phyloP scores from a whole-genome alignment of 768 basidiomycete genomes.

The Russula griseocarnosa region DNA sequence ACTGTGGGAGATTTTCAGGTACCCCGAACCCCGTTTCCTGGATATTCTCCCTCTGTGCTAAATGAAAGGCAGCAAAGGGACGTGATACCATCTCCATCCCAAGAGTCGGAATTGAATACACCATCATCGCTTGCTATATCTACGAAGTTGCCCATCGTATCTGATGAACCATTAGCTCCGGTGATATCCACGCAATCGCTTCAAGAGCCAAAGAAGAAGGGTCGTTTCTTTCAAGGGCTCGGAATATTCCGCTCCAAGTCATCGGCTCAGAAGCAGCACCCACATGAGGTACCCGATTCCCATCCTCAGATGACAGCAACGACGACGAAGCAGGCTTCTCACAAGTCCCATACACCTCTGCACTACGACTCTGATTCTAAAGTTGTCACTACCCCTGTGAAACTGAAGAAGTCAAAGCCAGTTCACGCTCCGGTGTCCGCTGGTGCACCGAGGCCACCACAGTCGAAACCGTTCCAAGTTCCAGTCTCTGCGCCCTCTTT shows the following conservation, averaged over 20 bases:
- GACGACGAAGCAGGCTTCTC: conserved; percentile 12
- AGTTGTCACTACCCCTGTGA: conserved; percentile 4
- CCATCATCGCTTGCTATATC: conserved; percentile 28
- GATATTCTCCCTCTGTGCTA: conserved; percentile 17
- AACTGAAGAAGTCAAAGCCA: conserved; percentile 12
- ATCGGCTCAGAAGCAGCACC: conserved; percentile 22
- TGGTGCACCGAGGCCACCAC: neutral
- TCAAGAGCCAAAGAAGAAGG: conserved; percentile 28
- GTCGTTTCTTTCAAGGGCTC: conserved; percentile 26
- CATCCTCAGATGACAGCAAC: conserved; percentile 8
- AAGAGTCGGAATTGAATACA: conserved; percentile 28
- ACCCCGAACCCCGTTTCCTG: conserved; percentile 10
- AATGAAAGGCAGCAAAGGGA: conserved; percentile 17
- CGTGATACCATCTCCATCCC: conserved; percentile 24
- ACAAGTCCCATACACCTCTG: conserved; percentile 7
- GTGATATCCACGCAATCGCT: conserved; percentile 25
- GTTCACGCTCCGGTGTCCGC: neutral
- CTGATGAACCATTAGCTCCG: conserved; percentile 22
- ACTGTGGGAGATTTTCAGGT: conserved; percentile 8
- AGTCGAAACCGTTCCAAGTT: neutral
- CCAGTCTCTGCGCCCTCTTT: conserved; percentile 2
- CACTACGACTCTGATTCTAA: conserved; percentile 25
- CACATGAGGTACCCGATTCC: conserved; percentile 9
- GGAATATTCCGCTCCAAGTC: conserved; percentile 29
- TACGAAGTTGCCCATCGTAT: conserved; percentile 21